Base-by-base conservation (phyloP, 2,329 filamentous ascomycete genomes). In the Apiospora hydei region DNA sequence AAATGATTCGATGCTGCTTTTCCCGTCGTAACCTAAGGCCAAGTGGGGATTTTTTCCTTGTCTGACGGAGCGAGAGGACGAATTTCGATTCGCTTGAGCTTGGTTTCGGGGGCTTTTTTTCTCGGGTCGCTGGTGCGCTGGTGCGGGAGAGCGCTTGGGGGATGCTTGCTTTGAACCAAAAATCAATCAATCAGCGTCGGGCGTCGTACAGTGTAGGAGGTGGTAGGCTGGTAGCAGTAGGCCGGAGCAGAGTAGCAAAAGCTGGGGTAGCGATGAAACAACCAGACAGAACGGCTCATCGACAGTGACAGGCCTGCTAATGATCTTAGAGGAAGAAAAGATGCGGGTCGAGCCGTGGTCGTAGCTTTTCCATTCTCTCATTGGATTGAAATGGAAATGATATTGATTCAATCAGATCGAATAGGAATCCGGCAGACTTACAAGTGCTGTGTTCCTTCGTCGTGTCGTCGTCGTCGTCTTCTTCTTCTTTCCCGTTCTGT, bases 221-320 rank as follows among this genome's bases (percentile, higher is more conserved):
- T n/a, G n/a, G n/a, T n/a, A n/a, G n/a, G n/a, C n/a, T 3, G 4
- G 34, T 24, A 34, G 34, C 6, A 26, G 47, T 18, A 57, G 30
- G 49, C 21, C 49, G 18, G 5, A 38, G 34, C 13, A 13, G 34
- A 43, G 18, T 7, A 26, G 47, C 26, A 57, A 69, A 69, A 69
- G 47, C 68, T 69, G 68, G 68, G 67, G 68, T 57, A 69, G 30
- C 16, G n/a, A 68, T 21, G 30, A 57, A 68, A 68, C 66, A 46
- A 38, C n/a, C 41, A 68, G 66, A 68, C 66, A 67, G 66, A 46
- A 67, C 66, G 57, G 57, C 57, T 64, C 34, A 41, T n/a, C 7
- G 53, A 38, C 30, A 21, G 4, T 6, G 53, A 61, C 53, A 21
- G 53, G 26, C 53, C 53, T 61, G 38, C 53, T 61, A 61, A 38